A percentile compares a stretch with the other conserved stretches of the same genome.
Conservation (phyloP, 1,139 yeast genomes). For the Nakaseomyces glabratus region DNA sequence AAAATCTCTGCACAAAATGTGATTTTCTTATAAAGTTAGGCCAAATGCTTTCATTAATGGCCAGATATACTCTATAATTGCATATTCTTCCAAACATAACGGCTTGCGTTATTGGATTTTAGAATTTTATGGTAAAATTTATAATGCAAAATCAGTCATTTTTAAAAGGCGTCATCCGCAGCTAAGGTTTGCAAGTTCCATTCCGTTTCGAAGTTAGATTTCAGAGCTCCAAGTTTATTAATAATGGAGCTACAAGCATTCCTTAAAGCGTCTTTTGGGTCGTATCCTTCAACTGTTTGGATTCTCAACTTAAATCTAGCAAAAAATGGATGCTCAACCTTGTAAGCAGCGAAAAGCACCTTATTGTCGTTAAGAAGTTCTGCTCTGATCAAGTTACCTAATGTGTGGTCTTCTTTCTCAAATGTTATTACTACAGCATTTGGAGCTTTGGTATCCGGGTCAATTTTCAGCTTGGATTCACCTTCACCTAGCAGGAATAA, state of each 20-base stretch:
- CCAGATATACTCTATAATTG: too few species aligned
- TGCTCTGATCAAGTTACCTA: conserved; percentile 80
- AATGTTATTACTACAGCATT: conserved; percentile 88
- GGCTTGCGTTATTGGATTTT: too few species aligned
- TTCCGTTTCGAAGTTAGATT: conserved; percentile 76
- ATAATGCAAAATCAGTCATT: background rate
- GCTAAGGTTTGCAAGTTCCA: conserved; percentile 85
- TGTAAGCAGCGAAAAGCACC: conserved; percentile 92
- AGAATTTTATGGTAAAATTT: background rate
- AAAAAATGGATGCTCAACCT: conserved; percentile 94
- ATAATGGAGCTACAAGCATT: conserved; percentile 83
- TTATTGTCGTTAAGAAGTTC: conserved; percentile 78
- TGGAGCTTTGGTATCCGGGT: conserved; percentile 92
- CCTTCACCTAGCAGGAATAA: conserved; percentile 96
- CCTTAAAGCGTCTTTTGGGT: conserved; percentile 82
- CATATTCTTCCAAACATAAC: too few species aligned
- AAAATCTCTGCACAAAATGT: too few species aligned
- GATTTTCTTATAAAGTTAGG: too few species aligned
- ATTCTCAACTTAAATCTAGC: conserved; percentile 89
- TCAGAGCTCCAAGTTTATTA: conserved; percentile 63
- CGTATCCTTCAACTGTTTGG: conserved; percentile 91
- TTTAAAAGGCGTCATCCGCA: conserved; percentile 36
- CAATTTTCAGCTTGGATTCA: conserved; percentile 76
- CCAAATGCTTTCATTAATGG: too few species aligned
- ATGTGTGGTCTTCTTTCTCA: conserved; percentile 95